Evolutionary conservation across 2,329 filamentous ascomycete genomes (phyloP).

Genomic region (Lasiodiplodia theobromae): DNA sequence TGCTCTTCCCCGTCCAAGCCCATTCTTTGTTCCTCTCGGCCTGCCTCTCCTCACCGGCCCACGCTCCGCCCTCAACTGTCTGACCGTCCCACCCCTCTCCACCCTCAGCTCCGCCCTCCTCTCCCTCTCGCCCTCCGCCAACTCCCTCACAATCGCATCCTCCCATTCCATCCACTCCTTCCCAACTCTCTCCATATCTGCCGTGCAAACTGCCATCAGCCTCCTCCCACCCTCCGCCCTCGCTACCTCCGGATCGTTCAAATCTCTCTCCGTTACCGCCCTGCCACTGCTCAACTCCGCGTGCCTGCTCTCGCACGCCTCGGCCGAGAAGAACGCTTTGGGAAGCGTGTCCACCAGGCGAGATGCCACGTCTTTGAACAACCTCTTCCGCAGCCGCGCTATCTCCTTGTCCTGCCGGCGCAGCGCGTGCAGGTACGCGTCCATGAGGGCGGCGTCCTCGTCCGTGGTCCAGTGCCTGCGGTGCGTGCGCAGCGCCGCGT

Average conservation of each 20-base stretch:
- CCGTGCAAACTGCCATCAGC: background rate
- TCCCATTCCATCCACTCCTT: background rate
- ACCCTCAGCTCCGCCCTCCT: background rate
- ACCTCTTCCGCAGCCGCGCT: background rate
- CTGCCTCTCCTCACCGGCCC: background rate
- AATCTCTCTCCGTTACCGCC: background rate
- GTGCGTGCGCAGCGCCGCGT: slow-evolving; percentile 55
- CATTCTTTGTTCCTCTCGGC: background rate
- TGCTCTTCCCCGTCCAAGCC: too few species aligned
- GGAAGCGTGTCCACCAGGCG: background rate
- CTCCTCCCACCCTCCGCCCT: background rate
- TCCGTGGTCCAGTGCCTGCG: slow-evolving; percentile 58
- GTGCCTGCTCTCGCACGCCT: slow-evolving; percentile 11
- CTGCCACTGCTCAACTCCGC: background rate
- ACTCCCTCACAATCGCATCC: background rate
- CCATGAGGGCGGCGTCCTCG: slow-evolving; percentile 55
- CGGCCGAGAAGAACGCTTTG: background rate
- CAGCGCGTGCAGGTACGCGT: slow-evolving; percentile 52
- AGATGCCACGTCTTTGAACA: background rate
- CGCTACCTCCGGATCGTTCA: background rate
- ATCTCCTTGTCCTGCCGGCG: slow-evolving; percentile 38
- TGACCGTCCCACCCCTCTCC: background rate
- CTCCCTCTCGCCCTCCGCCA: background rate
- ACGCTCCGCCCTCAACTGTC: background rate
- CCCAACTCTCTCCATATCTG: background rate